phyloP scores from a whole-genome alignment of 257 asterid genomes.

The Haberlea rhodopensis region DNA sequence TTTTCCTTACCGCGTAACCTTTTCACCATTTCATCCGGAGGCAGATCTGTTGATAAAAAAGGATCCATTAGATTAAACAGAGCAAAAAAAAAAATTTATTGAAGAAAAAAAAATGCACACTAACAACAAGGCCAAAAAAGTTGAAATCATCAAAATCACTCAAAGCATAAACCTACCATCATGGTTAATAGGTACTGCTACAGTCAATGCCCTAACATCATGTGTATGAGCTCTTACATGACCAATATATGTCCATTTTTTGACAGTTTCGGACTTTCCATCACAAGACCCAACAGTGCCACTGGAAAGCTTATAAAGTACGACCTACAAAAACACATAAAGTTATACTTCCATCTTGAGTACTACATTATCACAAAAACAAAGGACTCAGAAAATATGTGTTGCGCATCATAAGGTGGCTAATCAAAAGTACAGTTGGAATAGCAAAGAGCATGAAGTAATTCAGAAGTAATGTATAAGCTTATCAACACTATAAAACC shows the following conservation, averaged over 20 bases:
- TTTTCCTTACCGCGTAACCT: slow-evolving; percentile 52
- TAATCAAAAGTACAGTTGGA: slow-evolving; percentile 1
- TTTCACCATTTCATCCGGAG: slow-evolving; percentile 50
- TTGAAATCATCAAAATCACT: not conserved
- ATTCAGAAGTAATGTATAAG: not conserved
- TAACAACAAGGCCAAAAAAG: not conserved
- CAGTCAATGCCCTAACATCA: slow-evolving; percentile 84
- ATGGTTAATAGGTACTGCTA: slow-evolving; percentile 81
- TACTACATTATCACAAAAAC: not conserved
- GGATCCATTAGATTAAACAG: slow-evolving; percentile 3
- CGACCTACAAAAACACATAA: slow-evolving; percentile 47
- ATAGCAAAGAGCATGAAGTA: not conserved
- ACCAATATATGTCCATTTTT: slow-evolving; percentile 79
- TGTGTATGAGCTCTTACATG: slow-evolving; percentile 85
- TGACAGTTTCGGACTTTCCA: slow-evolving; percentile 38
- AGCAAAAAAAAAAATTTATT: not conserved
- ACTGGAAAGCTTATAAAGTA: slow-evolving; percentile 71
- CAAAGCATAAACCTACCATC: slow-evolving; percentile 55
- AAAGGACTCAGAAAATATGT: no score
- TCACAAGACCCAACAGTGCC: slow-evolving; percentile 46
- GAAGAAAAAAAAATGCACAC: not conserved
- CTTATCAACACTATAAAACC: not conserved
- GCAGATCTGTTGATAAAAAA: slow-evolving; percentile 43
- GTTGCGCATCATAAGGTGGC: not conserved
- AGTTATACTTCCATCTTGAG: slow-evolving; percentile 4